Base-by-base conservation (phyloP, 768 basidiomycete species). In the Peribolospora kevripleyi region DNA sequence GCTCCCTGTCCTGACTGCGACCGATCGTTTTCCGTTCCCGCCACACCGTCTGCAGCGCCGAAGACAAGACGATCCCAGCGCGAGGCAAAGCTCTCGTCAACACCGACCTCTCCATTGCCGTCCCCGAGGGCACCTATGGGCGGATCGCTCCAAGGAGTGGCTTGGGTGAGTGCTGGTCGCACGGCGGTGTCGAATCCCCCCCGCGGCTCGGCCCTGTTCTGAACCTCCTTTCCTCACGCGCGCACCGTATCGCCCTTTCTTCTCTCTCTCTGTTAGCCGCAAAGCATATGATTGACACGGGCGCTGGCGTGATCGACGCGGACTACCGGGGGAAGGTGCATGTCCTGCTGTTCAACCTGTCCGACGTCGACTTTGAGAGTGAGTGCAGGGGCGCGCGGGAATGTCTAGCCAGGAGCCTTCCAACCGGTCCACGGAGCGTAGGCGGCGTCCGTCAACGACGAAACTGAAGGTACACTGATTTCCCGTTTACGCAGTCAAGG, bases 201-300 rank as follows among this genome's bases (percentile, higher is more conserved):
- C 25, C 25, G 25, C 25, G 46, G 46, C 54, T 39, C 39, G 10
- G 2, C 11, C 42, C 39, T 39, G 25, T 25, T 36, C 52, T 46
- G 13, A 9, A 14, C n/a, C 50, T 10, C 41, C 51, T 41, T 50
- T n/a, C 36, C 40, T 48, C 53, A 14, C 4, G 54, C 25, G 42
- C 43, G 46, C 50, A 51, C 6, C 54, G 38, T 52, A 13, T 7
- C 50, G 39, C 4, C 1, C 25, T 25, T 25, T 25, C 25, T 54
- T 38, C 13, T 6, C 25, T 37, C 38, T 1, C 8, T 13, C 10
- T 49, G 36, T 13, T 59, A 93, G 93, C 93, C 14, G 83, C 84
- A 11, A 98, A 98, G 65, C 88, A 85, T 67, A 87, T 86, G 79
- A 95, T 97, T 56, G 84, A 90, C 65, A 97, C 91, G 0, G 93